Conservation (phyloP, 768 basidiomycete species). For the Lentinula guzmanii region DNA sequence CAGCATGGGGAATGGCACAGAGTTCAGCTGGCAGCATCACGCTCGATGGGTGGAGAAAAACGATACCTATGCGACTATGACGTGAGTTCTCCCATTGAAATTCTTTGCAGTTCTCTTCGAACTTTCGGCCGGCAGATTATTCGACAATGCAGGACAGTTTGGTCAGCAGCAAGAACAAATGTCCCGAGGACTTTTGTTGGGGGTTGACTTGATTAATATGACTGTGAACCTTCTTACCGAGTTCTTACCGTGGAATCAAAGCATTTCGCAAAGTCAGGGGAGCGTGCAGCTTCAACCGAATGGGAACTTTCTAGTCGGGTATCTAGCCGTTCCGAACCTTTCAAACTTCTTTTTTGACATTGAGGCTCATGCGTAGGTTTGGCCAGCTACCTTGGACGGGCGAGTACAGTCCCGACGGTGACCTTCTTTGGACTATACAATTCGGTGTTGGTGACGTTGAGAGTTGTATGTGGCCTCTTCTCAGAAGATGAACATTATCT, state of each 20-base stretch:
- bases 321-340: not conserved
- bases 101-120: not conserved
- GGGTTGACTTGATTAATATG: slow-evolving; percentile 2
- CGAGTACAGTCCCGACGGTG: not conserved
- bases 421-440: slow-evolving; percentile 1
- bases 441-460: slow-evolving; percentile 2
- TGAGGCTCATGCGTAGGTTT: not conserved
- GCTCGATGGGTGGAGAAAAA: slow-evolving; percentile 12
- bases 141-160: not conserved
- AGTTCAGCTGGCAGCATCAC: slow-evolving; percentile 15
- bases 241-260: not conserved
- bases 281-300: slow-evolving; percentile 5
- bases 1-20: slow-evolving; percentile 7
- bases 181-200: slow-evolving; percentile 1
- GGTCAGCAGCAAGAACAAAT: not conserved
- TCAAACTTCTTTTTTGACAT: no score
- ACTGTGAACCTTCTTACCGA: not conserved
- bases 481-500: not conserved
- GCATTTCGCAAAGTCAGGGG: slow-evolving; percentile 1
- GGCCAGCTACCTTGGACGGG: slow-evolving; percentile 1
- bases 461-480: not conserved
- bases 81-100: not conserved
- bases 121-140: not conserved
- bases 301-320: slow-evolving; percentile 4
- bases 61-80: slow-evolving; percentile 8